A percentile compares a stretch with the other conserved stretches of the same genome.
Conservation (phyloP, 108 stramenopile genomes). For the Schizochytrium sp. region DNA sequence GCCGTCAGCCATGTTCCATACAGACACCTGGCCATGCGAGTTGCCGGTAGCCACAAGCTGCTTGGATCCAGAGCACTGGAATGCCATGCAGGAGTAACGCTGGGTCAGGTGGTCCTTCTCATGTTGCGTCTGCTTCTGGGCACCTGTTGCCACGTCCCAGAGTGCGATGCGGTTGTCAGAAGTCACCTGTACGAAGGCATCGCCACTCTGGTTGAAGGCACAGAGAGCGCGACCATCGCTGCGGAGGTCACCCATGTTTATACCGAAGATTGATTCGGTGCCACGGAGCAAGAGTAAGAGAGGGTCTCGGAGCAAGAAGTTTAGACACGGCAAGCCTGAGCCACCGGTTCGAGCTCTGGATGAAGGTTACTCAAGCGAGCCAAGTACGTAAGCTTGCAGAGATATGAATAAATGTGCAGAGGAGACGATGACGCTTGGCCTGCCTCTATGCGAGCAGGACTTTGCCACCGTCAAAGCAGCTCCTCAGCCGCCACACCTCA, state of each 20-base stretch:
- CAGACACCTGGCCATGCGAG: neutral
- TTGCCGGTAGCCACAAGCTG: conserved; percentile 18
- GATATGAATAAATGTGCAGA: too few species aligned
- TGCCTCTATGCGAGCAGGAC: too few species aligned
- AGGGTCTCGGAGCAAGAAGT: too few species aligned
- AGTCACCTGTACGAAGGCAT: neutral
- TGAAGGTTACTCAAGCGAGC: too few species aligned
- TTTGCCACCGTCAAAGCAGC: too few species aligned
- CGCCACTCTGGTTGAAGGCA: neutral
- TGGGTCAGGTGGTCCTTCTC: conserved; percentile 42
- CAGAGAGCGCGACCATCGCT: neutral
- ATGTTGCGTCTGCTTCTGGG: conserved; percentile 6
- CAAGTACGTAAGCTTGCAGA: too few species aligned
- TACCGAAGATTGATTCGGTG: too few species aligned
- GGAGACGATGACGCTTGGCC: too few species aligned
- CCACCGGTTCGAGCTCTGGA: too few species aligned
- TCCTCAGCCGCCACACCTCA: too few species aligned
- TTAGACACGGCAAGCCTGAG: too few species aligned
- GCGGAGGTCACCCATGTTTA: neutral
- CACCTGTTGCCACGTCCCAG: conserved; percentile 33
- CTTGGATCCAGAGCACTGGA: neutral
- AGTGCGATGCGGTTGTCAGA: conserved; percentile 51
- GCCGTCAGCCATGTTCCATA: conserved; percentile 22
- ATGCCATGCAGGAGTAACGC: conserved; percentile 51
- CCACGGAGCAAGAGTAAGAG: too few species aligned